These are phyloP conservation scores for Capronia americana DNA, from an alignment of 2,329 filamentous ascomycete species.

Conservation along the genomic window DNA sequence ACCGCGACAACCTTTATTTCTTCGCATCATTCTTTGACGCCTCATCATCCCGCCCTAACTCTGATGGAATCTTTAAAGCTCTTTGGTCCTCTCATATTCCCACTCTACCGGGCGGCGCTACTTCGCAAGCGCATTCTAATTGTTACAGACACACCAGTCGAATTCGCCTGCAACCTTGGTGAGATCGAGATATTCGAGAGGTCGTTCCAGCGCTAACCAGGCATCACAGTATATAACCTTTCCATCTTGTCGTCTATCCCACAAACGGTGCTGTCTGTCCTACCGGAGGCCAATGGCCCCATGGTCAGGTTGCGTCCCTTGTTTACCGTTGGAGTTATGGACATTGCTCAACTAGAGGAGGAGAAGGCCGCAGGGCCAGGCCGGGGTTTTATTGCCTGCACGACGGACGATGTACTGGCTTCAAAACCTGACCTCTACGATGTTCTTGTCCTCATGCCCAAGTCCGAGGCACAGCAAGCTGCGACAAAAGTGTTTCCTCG, in stretches of 20 bases:
- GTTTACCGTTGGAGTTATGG: conserved; percentile 93
- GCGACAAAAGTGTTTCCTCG: conserved; percentile 73
- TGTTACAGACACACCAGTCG: conserved; percentile 83
- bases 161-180: conserved; percentile 89
- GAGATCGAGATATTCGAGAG: conserved; percentile 41
- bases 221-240: conserved; percentile 78
- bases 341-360: conserved; percentile 75
- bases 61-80: conserved; percentile 76
- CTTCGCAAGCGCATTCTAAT: conserved; percentile 87
- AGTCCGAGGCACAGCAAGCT: conserved; percentile 61
- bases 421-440: conserved; percentile 90
- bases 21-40: conserved; percentile 67
- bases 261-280: conserved; percentile 70
- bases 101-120: conserved; percentile 84
- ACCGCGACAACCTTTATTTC: conserved; percentile 51
- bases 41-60: conserved; percentile 85
- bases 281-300: conserved; percentile 67
- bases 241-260: conserved; percentile 93
- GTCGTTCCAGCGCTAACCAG: conserved; percentile 12
- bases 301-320: conserved; percentile 74
- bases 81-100: conserved; percentile 91
- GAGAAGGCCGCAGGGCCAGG: conserved; percentile 46
- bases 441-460: conserved; percentile 81
- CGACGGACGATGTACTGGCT: conserved; percentile 89
- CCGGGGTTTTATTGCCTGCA: conserved; percentile 90